Base-by-base conservation (phyloP, 2,329 filamentous ascomycete genomes). In the Tolypocladium tropicale region DNA sequence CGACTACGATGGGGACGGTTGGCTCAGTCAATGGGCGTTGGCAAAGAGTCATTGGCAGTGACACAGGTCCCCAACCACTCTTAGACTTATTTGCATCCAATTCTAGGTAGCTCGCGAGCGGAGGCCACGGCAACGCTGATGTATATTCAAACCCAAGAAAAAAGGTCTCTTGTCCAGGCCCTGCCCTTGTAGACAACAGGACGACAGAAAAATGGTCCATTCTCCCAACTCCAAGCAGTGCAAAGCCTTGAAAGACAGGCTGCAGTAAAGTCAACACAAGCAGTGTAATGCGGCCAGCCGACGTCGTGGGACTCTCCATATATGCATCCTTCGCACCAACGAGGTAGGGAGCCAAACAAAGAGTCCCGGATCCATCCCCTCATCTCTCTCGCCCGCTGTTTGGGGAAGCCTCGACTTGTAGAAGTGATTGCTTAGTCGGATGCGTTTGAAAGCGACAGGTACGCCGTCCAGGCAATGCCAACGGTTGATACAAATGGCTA, bases 401-500 rank as follows among this genome's bases (percentile, higher is more conserved):
- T n/a, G 18, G 14, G 11, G 2, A 21, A 30, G 2, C 46, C n/a
- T 32, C 28, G 16, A 1, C 6, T 21, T 16, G 46, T 14, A 32
- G 6, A 2, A 14, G n/a, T 14, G 28, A 21, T 12, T 50, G 21
- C 53, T 61, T 93, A 88, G 58, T 95, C 90, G 3, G 90, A 79
- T 6, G 91, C 86, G 74, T 97, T 97, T 59, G 88, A 89, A 53
- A 99, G 80, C 3, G 92, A 96, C 12, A 99, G 83, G 72, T 96
- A 99, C 23, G 92, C 93, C 12, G 94, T 97, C 94, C 93, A 97
- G 36, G 91, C 91, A 65, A 97, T 97, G 79, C 93, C 93, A 56
- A 99, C 75, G 10, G 90, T 95, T 18, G 93, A 96, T 10, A 96
- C 93, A 68, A 99, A 97, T 1, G 93, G 93, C 92, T 96, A 36